These are phyloP conservation scores for Cicer chorassanicum DNA, from an alignment of 306 rosid genomes.

Conservation along the genomic window DNA sequence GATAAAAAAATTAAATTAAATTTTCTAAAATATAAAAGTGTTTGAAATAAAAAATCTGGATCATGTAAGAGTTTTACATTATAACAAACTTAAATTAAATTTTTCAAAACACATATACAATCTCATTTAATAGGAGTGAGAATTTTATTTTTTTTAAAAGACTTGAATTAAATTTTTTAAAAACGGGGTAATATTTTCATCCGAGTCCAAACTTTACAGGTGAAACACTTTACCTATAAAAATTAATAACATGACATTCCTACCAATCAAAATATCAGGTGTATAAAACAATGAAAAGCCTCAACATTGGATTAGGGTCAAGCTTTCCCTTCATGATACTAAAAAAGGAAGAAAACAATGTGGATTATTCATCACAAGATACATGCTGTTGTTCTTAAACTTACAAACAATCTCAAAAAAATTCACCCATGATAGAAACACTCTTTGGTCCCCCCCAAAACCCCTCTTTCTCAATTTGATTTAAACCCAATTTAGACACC, in stretches of 20 bases:
- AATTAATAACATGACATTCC: constrained; percentile 2
- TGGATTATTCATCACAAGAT: constrained; percentile 18
- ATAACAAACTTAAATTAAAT: too few relatives aligned
- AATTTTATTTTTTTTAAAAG: too few relatives aligned
- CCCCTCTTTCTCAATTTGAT: neutral
- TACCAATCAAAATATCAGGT: constrained; percentile 35
- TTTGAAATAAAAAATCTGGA: too few relatives aligned
- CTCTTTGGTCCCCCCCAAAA: constrained; percentile 44
- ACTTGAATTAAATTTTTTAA: too few relatives aligned
- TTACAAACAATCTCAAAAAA: constrained; percentile 23
- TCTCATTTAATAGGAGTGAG: too few relatives aligned
- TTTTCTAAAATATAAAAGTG: too few relatives aligned
- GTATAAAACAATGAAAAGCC: neutral
- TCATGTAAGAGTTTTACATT: too few relatives aligned
- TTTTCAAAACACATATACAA: too few relatives aligned
- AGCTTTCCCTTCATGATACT: neutral
- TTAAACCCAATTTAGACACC: constrained; percentile 30
- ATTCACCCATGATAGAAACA: constrained; percentile 24
- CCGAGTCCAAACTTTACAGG: constrained; percentile 23
- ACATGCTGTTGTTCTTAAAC: constrained; percentile 38
- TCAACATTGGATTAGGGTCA: constrained; percentile 22
- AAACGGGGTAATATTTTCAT: neutral
- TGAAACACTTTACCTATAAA: neutral
- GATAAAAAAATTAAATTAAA: too few relatives aligned
- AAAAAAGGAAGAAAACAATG: constrained; percentile 19